These are phyloP conservation scores for Fusarium drepaniforme DNA, from an alignment of 2,329 filamentous ascomycete species.

Conservation along the genomic window DNA sequence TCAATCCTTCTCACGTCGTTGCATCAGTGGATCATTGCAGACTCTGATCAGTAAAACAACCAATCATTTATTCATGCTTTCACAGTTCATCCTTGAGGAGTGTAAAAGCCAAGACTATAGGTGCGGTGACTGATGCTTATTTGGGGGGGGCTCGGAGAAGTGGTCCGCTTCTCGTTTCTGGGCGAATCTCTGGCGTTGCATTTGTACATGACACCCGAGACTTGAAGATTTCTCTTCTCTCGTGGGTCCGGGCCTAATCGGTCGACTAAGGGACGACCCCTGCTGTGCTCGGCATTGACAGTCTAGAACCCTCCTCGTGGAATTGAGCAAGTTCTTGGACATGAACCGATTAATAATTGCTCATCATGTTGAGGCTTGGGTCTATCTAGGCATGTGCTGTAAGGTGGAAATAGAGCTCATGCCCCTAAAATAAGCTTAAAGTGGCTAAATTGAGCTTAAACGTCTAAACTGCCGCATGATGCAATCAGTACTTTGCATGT, in stretches of 20 bases:
- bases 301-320: background rate
- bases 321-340: background rate
- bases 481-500: background rate
- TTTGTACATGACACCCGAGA: background rate
- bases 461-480: background rate
- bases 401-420: background rate
- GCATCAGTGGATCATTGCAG: background rate
- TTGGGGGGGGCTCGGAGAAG: background rate
- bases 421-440: background rate
- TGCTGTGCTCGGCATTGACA: background rate
- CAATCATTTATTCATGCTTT: background rate
- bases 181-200: background rate
- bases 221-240: background rate
- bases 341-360: background rate
- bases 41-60: background rate
- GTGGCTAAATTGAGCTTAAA: background rate
- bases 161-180: background rate
- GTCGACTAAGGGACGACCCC: background rate
- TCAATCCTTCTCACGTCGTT: constrained; percentile 7
- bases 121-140: background rate
- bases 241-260: background rate
- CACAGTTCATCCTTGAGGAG: background rate
- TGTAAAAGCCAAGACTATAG: background rate
- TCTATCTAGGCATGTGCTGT: background rate
- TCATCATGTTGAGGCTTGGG: background rate